phyloP scores from a whole-genome alignment of 2,329 filamentous ascomycete genomes.

The Chalara sp. region DNA sequence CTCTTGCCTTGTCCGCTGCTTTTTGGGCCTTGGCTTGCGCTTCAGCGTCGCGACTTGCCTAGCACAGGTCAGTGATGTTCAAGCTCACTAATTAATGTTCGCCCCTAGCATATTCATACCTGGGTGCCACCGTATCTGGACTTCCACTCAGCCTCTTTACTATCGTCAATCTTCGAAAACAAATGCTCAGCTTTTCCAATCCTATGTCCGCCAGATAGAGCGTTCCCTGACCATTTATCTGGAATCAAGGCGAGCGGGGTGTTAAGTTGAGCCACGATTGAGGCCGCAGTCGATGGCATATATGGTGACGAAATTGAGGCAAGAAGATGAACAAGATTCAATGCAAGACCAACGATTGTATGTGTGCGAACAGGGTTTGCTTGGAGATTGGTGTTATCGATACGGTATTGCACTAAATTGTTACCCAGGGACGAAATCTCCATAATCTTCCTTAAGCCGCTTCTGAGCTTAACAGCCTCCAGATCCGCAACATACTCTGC shows the following conservation, averaged over 20 bases:
- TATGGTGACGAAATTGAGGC: conserved; percentile 76
- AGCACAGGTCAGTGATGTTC: too few relatives aligned
- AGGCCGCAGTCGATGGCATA: conserved; percentile 70
- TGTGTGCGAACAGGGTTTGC: conserved; percentile 31
- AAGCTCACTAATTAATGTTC: too few relatives aligned
- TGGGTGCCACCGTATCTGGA: conserved; percentile 64
- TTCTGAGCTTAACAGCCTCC: conserved; percentile 64
- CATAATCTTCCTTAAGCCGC: conserved; percentile 58
- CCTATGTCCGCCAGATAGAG: conserved; percentile 66
- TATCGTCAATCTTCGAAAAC: conserved; percentile 75
- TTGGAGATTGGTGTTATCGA: conserved; percentile 34
- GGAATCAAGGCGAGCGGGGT: conserved; percentile 52
- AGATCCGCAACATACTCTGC: conserved; percentile 60
- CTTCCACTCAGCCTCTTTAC: conserved; percentile 80
- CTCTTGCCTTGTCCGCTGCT: conserved; percentile 31
- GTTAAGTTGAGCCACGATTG: conserved; percentile 73
- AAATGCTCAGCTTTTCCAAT: conserved; percentile 74
- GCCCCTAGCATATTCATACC: conserved; percentile 26
- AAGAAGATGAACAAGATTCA: conserved; percentile 79
- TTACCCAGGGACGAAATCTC: conserved; percentile 59
- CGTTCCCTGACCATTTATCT: conserved; percentile 55
- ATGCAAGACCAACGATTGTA: conserved; percentile 60
- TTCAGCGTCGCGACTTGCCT: conserved; percentile 54
- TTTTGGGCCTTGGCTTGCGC: conserved; percentile 48
- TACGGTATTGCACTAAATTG: conserved; percentile 44